Percentiles rank a stretch among this genome's conserved stretches.
Evolutionary conservation across 2,329 filamentous ascomycete genomes (phyloP).

Genomic region (Orbilia quercus): DNA sequence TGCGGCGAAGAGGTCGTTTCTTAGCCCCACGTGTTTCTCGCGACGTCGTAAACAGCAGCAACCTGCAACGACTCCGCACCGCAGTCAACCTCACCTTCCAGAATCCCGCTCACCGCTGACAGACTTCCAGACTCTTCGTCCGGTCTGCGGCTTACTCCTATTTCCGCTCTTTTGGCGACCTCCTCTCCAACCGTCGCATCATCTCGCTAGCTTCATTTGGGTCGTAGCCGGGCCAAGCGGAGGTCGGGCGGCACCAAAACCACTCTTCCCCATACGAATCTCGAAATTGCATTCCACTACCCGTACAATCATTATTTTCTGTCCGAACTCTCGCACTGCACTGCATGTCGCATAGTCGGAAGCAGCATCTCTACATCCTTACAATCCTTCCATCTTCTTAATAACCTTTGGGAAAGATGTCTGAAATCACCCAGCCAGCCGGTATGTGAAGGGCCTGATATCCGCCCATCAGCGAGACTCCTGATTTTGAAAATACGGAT

Average conservation of each 20-base stretch:
- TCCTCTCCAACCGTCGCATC: slow-evolving; percentile 22
- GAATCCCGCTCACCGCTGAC: not conserved
- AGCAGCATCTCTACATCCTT: slow-evolving; percentile 37
- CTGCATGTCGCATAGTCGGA: slow-evolving; percentile 53
- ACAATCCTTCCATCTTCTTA: slow-evolving; percentile 22
- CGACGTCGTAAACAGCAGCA: slow-evolving; percentile 2
- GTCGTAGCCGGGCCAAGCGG: slow-evolving; percentile 48
- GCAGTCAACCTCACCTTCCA: slow-evolving; percentile 4
- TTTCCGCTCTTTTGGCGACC: slow-evolving; percentile 27
- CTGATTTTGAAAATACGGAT: too few relatives aligned
- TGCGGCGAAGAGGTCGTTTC: too few relatives aligned
- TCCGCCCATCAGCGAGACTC: not conserved
- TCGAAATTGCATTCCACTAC: slow-evolving; percentile 16
- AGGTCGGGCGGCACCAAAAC: slow-evolving; percentile 31
- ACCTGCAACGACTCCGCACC: slow-evolving; percentile 41
- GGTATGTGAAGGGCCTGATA: slow-evolving; percentile 33
- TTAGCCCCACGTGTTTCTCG: slow-evolving; percentile 40
- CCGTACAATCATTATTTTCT: slow-evolving; percentile 33
- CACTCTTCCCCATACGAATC: slow-evolving; percentile 40
- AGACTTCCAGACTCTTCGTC: slow-evolving; percentile 7
- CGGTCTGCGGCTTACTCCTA: slow-evolving; percentile 10
- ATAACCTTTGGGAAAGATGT: slow-evolving; percentile 34
- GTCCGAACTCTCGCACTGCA: slow-evolving; percentile 11
- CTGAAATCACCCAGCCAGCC: slow-evolving; percentile 51
- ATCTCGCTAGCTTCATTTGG: slow-evolving; percentile 29